A percentile compares a stretch with the other conserved stretches of the same genome.
Evolutionary conservation across 306 rosid genomes (phyloP).

Genomic region (Parietaria judaica): DNA sequence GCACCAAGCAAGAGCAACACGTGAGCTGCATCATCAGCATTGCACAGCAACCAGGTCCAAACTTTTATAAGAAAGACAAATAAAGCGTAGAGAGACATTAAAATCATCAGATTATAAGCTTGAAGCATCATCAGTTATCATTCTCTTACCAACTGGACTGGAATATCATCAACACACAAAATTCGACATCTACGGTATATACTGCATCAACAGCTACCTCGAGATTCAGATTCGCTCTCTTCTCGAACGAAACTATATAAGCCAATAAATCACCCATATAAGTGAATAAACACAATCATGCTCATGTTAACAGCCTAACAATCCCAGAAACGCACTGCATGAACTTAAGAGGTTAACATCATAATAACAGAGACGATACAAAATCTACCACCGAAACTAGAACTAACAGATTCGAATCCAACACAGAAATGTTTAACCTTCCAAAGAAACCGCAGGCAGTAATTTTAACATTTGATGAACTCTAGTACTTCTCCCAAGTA

Average conservation of each 20-base stretch:
- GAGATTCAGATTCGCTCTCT: conserved; percentile 20
- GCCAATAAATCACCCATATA: conserved; percentile 25
- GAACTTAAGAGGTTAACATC: conserved; percentile 11
- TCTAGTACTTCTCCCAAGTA: conserved; percentile 18
- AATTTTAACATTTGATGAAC: conserved; percentile 25
- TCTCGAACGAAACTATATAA: conserved; percentile 40
- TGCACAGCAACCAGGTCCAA: conserved; percentile 28
- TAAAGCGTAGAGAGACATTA: conserved; percentile 19
- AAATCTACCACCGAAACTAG: conserved; percentile 19
- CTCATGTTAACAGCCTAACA: conserved; percentile 11
- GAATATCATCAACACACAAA: conserved; percentile 21
- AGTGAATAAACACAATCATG: conserved; percentile 20
- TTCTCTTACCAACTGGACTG: conserved; percentile 37
- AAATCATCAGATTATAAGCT: conserved; percentile 13
- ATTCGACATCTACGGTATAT: conserved; percentile 24
- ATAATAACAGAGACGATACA: conserved; percentile 20
- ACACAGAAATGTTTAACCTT: conserved; percentile 41
- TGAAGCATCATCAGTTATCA: conserved; percentile 9
- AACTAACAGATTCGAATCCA: conserved; percentile 26
- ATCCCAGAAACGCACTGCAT: conserved; percentile 13
- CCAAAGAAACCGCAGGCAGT: conserved; percentile 29
- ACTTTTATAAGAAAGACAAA: conserved; percentile 16
- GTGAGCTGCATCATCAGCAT: conserved; percentile 30
- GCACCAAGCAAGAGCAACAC: conserved; percentile 8
- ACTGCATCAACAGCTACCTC: conserved; percentile 37